Evolutionary conservation across 371 early-diverging fungal genomes (phyloP), one percentile per base, ranked within the genome.

Genomic region (Funneliformis caledonium): DNA sequence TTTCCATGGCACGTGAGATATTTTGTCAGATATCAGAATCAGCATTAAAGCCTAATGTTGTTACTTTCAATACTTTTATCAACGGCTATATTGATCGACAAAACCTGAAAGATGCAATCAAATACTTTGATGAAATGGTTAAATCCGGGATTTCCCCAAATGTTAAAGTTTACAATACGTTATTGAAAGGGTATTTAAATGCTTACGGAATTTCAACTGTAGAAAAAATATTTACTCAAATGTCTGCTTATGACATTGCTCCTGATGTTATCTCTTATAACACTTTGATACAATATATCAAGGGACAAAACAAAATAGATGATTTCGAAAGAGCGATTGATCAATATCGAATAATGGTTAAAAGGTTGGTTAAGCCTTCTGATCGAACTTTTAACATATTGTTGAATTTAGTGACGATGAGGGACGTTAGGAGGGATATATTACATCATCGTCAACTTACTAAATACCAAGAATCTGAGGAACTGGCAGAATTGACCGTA

Each of bases 181-280:
- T 81, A 5, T 52, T 81, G 12, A 59, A 42, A 42, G 81, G 76
- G 6, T 68, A 76, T 74, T 45, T 81, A 37, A 11, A 59, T 12
- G 3, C 11, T 26, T 26, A 67, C 11, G 74, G 81, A 19, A 70
- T 76, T 10, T 61, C 45, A 19, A 10, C 65, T n/a, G 50, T 50
- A 37, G 14, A 31, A 10, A 14, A 62, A 33, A 52, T 81, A 45
- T 52, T 74, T 8, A 19, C n/a, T 48, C 64, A 68, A 47, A 81
- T 81, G 81, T 14, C 14, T 19, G 19, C 75, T 2, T 16, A 81
- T 64, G 22, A 72, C 14, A 67, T 81, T 22, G 14, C 8, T n/a
- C 81, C 81, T 14, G 68, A 81, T 59, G 19, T 12, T 56, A 42
- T 81, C 22, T 76, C 81, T 22, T 81, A 81, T 68, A 81, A 75